Evolutionary conservation across 768 basidiomycete genomes (phyloP), one percentile per base, ranked within the genome.

Genomic region (Pisolithus tinctorius): DNA sequence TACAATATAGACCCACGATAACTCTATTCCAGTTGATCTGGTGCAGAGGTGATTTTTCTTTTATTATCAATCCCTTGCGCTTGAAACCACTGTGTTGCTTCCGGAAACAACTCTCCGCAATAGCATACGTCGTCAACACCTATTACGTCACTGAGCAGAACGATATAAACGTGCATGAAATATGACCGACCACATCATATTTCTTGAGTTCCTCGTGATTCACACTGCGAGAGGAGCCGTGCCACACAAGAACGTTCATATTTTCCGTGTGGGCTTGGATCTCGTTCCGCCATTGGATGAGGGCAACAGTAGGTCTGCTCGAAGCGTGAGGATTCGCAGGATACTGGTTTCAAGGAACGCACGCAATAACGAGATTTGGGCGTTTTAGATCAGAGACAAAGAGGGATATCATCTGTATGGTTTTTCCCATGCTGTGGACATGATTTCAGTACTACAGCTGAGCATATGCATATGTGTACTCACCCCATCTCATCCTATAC

Each of bases 301-400:
- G 73, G 10, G 79, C 78, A 43, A 79, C 79, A 23, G 73, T 75
- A 16, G 73, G 70, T 23, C 79, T 82, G 52, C 1, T 6, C 16
- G 26, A 17, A 29, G 16, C 40, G 58, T 51, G 36, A 31, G 38
- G n/a, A 47, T 20, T 26, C 20, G 43, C 39, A 42, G 10, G 25
- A 20, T 48, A 4, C 11, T 44, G 14, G 14, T 52, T 45, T 47
- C 42, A 36, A 29, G 40, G 41, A n/a, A 74, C 84, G 55, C 65
- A 90, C 87, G 96, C 96, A 27, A 99, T 78, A 30, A 99, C 90
- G 20, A 99, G 78, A 58, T 93, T 95, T 2, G 93, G 93, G 63
- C 81, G 86, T 54, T 75, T 70, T 45, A 77, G 64, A 60, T 93
- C 90, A 1, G 86, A 82, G 4, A 94, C 81, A 36, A 99, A 75